These are phyloP conservation scores for Raffaelea albimanens DNA, from an alignment of 2,329 filamentous ascomycete genomes.

Conservation along the genomic window DNA sequence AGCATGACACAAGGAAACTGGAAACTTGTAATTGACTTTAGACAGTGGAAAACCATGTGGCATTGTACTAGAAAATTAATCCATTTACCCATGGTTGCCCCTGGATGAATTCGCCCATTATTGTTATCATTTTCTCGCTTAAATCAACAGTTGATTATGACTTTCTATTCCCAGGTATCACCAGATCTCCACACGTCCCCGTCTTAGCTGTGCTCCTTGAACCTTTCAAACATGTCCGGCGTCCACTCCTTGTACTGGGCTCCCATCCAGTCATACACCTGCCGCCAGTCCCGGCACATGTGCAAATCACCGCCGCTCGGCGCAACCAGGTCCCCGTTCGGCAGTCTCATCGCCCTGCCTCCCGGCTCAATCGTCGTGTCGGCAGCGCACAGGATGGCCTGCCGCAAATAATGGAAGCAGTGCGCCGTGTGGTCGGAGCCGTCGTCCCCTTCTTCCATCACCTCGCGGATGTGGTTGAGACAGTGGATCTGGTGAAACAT, in stretches of 20 bases:
- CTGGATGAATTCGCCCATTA: too few relatives aligned
- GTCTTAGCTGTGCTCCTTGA: neutral
- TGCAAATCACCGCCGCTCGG: neutral
- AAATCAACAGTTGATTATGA: too few relatives aligned
- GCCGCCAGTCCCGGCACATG: conserved; percentile 2
- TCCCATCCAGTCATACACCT: neutral
- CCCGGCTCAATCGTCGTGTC: conserved; percentile 1
- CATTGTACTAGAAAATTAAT: too few relatives aligned
- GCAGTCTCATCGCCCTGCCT: neutral
- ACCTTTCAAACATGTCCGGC: neutral
- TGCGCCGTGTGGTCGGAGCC: conserved; percentile 2
- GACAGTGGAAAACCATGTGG: too few relatives aligned
- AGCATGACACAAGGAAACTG: too few relatives aligned
- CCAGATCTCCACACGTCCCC: too few relatives aligned
- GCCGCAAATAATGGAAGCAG: conserved; percentile 3
- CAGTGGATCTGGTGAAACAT: conserved; percentile 3
- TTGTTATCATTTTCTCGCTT: too few relatives aligned
- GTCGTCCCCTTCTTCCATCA: conserved; percentile 1
- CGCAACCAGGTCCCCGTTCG: neutral
- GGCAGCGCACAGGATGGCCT: neutral
- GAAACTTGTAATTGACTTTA: too few relatives aligned
- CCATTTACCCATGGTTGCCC: too few relatives aligned
- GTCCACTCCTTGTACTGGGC: neutral
- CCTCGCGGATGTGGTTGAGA: conserved; percentile 1
- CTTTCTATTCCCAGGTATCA: too few relatives aligned